Base-by-base conservation (phyloP, 257 asterid genomes). In the Solanum gracilifrons region DNA sequence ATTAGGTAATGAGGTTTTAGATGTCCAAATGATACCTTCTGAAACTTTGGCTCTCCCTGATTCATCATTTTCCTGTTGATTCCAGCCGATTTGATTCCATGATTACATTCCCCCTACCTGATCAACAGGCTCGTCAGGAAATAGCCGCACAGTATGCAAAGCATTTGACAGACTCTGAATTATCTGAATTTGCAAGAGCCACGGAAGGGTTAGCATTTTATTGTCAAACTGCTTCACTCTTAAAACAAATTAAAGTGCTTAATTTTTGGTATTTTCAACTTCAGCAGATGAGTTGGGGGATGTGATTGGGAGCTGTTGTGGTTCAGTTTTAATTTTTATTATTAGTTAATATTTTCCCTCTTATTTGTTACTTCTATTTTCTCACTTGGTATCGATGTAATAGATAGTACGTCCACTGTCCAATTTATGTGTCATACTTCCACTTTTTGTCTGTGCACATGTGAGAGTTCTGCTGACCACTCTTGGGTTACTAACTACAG, bases 31-130 rank as follows among this genome's bases (percentile, higher is more conserved):
- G 69, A 82, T 82, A 48, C 69, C 20, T 46, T 51, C 36, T 31
- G 69, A 31, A 82, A 48, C n/a, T 82, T 82, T 29, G 68, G 83
- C 88, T 73, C 12, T 86, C 16, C 29, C 73, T 84, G 85, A 39
- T 90, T 84, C 32, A 46, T 29, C 43, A 29, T 87, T 68, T 11
- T 85, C 80, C 73, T 58, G 83, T 87, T 86, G 87, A 87, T 90
- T 91, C 88, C 95, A 95, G 99, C 89, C 99, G 98, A 87, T 97
- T 97, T 89, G 99, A 97, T 92, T 92, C 96, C 83, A 90, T 92
- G 94, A 95, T 97, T 90, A 89, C 87, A 72, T 95, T 97, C 85
- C 94, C 91, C 85, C 92, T 95, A 58, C 99, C 99, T 12, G 98
- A 95, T 92, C 95, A 92, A 86, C 95, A 74, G 76, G 95, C 98